Conservation (phyloP, 2,329 filamentous ascomycete species). For the Clonostachys chloroleuca region DNA sequence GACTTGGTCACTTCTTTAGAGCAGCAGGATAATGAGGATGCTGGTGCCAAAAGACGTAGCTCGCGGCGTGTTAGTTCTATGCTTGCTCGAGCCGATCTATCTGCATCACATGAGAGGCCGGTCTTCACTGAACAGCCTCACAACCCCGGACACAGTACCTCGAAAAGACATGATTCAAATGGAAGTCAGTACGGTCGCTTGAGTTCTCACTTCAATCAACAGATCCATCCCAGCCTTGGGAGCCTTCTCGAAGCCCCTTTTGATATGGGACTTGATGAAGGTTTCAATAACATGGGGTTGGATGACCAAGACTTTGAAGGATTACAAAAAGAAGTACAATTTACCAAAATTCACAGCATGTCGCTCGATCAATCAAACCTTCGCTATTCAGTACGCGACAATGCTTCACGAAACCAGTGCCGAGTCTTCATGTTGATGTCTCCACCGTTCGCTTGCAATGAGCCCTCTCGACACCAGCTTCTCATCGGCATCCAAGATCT, state of each 20-base stretch:
- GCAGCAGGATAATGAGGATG: slow-evolving; percentile 53
- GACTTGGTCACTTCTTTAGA: slow-evolving; percentile 70
- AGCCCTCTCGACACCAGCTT: slow-evolving; percentile 47
- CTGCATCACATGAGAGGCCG: slow-evolving; percentile 75
- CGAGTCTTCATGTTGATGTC: slow-evolving; percentile 66
- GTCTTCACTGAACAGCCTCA: slow-evolving; percentile 68
- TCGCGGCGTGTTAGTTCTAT: slow-evolving; percentile 86
- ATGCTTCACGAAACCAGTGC: slow-evolving; percentile 47
- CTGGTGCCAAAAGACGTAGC: slow-evolving; percentile 50
- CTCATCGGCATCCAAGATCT: slow-evolving; percentile 68
- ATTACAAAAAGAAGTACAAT: slow-evolving; percentile 66
- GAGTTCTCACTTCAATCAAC: slow-evolving; percentile 36
- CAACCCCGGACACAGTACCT: slow-evolving; percentile 26
- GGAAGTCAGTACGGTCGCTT: slow-evolving; percentile 32
- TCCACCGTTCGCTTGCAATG: slow-evolving; percentile 49
- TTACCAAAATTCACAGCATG: slow-evolving; percentile 67
- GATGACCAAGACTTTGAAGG: slow-evolving; percentile 70
- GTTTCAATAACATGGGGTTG: slow-evolving; percentile 67
- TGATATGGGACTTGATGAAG: slow-evolving; percentile 67
- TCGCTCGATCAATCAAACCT: slow-evolving; percentile 57
- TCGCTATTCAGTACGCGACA: slow-evolving; percentile 51
- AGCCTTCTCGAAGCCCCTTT: slow-evolving; percentile 66
- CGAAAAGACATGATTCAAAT: slow-evolving; percentile 69
- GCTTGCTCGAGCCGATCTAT: slow-evolving; percentile 81
- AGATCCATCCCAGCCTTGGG: slow-evolving; percentile 46